Evolutionary conservation across 1,284 basidiomycete genomes (phyloP).

Genomic region (Chiua sp.): DNA sequence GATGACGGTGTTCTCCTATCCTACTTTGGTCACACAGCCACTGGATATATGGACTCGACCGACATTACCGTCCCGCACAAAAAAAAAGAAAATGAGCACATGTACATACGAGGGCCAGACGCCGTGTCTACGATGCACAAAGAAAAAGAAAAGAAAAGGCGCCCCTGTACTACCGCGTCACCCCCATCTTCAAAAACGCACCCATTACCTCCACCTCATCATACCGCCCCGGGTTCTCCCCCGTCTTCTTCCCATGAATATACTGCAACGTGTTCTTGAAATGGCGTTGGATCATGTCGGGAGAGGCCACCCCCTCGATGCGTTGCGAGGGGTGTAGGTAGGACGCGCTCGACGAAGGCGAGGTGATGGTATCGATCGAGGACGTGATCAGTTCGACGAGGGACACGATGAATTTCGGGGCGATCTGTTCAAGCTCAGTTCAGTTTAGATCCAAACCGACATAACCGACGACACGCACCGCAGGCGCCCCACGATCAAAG

Average conservation of each 20-base stretch:
- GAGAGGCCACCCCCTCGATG: slow-evolving; percentile 88
- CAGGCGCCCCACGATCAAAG: slow-evolving; percentile 89
- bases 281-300: slow-evolving; percentile 91
- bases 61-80: no score
- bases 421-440: slow-evolving; percentile 56
- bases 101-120: no score
- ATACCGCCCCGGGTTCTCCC: slow-evolving; percentile 62
- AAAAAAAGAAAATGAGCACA: no score
- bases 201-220: slow-evolving; percentile 87
- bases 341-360: slow-evolving; percentile 50
- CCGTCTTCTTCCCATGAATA: slow-evolving; percentile 79
- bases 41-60: no score
- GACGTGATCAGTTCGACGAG: slow-evolving; percentile 92
- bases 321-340: slow-evolving; percentile 87
- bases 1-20: no score
- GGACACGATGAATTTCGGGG: slow-evolving; percentile 93
- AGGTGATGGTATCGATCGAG: slow-evolving; percentile 87
- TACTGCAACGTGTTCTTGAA: slow-evolving; percentile 90
- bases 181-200: slow-evolving; percentile 86
- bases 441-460: no score
- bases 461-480: slow-evolving; percentile 55
- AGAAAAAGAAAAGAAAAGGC: no score
- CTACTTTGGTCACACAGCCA: no score
- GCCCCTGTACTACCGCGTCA: slow-evolving; percentile 52
- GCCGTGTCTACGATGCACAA: no score